Evolutionary conservation across 1,139 yeast species (phyloP).

Genomic region (Nakaseomyces uthaithaninus): DNA sequence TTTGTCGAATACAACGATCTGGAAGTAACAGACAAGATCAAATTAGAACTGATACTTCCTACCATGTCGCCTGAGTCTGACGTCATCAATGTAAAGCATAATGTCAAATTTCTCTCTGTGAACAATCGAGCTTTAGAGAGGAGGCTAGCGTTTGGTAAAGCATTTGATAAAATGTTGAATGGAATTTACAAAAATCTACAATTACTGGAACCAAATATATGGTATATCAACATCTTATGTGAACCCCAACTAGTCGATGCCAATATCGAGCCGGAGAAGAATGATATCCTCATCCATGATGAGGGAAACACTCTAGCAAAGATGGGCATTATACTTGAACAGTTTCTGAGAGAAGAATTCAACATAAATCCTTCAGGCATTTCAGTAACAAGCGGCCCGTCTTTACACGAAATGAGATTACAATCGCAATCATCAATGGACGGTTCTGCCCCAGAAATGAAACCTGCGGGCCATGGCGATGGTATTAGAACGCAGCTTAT

Average conservation of each 20-base stretch:
- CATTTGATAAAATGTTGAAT: conserved; percentile 21
- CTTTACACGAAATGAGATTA: conserved; percentile 5
- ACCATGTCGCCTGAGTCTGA: conserved; percentile 28
- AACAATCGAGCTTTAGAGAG: conserved; percentile 33
- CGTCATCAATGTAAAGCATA: conserved; percentile 18
- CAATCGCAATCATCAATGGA: neutral
- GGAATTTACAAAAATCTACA: conserved; percentile 20
- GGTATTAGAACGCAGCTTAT: no score
- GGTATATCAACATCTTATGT: conserved; percentile 27
- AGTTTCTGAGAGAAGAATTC: conserved; percentile 6
- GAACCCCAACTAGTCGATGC: conserved; percentile 30
- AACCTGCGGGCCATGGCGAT: neutral
- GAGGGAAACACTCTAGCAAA: conserved; percentile 15
- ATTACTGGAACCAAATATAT: conserved; percentile 29
- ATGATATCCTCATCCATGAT: conserved; percentile 34
- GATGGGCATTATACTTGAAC: conserved; percentile 7
- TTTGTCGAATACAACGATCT: conserved; percentile 16
- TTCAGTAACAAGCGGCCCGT: neutral
- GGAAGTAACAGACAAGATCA: conserved; percentile 12
- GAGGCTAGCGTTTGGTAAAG: conserved; percentile 29
- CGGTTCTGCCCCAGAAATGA: neutral
- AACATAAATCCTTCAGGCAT: neutral
- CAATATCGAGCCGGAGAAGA: conserved; percentile 41
- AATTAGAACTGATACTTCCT: conserved; percentile 28
- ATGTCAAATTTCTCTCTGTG: conserved; percentile 28